Conservation (phyloP, 768 basidiomycete genomes). For the Russula griseocarnosa region DNA sequence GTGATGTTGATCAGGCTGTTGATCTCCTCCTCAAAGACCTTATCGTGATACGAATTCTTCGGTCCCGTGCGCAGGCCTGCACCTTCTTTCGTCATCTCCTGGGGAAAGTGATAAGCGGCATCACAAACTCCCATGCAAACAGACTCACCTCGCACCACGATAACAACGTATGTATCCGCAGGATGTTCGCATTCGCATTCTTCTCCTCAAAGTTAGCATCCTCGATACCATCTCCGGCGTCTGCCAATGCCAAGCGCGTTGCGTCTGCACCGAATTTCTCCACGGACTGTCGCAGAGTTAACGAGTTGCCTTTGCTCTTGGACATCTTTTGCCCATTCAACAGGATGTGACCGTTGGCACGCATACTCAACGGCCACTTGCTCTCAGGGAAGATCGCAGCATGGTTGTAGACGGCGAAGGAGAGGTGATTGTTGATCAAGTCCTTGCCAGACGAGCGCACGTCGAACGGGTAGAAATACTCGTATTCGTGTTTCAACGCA, state of each 20-base stretch:
- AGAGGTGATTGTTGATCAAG: constrained; percentile 90
- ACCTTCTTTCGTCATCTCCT: constrained; percentile 80
- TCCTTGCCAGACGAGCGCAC: constrained; percentile 98
- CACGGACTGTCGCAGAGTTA: constrained; percentile 85
- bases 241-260: constrained; percentile 85
- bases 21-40: constrained; percentile 87
- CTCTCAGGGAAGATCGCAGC: constrained; percentile 88
- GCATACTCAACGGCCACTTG: constrained; percentile 88
- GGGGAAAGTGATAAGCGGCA: constrained; percentile 4
- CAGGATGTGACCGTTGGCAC: constrained; percentile 94
- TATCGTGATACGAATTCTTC: constrained; percentile 72
- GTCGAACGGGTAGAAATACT: constrained; percentile 98
- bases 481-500: constrained; percentile 81
- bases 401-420: constrained; percentile 92
- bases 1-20: constrained; percentile 80
- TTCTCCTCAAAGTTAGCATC: constrained; percentile 99
- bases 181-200: constrained; percentile 93
- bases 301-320: constrained; percentile 92
- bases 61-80: constrained; percentile 69
- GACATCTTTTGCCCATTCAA: constrained; percentile 99
- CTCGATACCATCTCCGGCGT: constrained; percentile 95
- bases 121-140: neutral
- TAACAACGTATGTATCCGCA: constrained; percentile 86
- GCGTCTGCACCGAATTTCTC: constrained; percentile 97
- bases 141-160: constrained; percentile 81